Evolutionary conservation across 148 eudicot genomes (phyloP).

Genomic region (Selenicereus undatus): DNA sequence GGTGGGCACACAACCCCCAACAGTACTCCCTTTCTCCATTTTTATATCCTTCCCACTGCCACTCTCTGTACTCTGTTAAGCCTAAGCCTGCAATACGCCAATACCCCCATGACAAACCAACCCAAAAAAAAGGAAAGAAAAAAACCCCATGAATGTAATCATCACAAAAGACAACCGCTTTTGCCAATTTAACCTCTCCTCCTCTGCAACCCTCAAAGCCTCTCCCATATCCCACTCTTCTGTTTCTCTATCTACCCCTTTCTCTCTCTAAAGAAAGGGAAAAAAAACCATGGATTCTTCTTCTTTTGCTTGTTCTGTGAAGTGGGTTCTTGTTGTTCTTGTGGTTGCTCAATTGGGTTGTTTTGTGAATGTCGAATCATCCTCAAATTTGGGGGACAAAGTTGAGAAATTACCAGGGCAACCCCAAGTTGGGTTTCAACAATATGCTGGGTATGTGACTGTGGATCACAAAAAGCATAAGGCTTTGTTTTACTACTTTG

Average conservation of each 20-base stretch:
- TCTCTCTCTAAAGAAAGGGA: too few species aligned
- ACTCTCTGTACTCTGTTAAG: conserved; percentile 7
- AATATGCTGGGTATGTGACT: conserved; percentile 76
- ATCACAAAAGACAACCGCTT: conserved; percentile 32
- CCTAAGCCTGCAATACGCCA: conserved; percentile 15
- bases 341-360: conserved; percentile 21
- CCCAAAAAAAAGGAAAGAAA: conserved; percentile 9
- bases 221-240: conserved; percentile 1
- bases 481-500: conserved; percentile 84
- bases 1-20: conserved; percentile 13
- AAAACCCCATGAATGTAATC: conserved; percentile 23
- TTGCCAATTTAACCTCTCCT: conserved; percentile 14
- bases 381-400: conserved; percentile 34
- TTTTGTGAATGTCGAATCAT: conserved; percentile 10
- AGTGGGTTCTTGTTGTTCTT: background rate
- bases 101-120: background rate
- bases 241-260: background rate
- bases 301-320: background rate
- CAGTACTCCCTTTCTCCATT: background rate
- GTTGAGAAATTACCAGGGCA: conserved; percentile 70
- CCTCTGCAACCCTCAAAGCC: background rate
- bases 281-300: background rate
- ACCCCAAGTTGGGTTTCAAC: conserved; percentile 72
- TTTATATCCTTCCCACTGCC: conserved; percentile 11
- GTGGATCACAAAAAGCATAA: conserved; percentile 66